These are phyloP conservation scores for Chrysoporthe puriensis DNA, from an alignment of 2,329 filamentous ascomycete genomes.

Conservation along the genomic window DNA sequence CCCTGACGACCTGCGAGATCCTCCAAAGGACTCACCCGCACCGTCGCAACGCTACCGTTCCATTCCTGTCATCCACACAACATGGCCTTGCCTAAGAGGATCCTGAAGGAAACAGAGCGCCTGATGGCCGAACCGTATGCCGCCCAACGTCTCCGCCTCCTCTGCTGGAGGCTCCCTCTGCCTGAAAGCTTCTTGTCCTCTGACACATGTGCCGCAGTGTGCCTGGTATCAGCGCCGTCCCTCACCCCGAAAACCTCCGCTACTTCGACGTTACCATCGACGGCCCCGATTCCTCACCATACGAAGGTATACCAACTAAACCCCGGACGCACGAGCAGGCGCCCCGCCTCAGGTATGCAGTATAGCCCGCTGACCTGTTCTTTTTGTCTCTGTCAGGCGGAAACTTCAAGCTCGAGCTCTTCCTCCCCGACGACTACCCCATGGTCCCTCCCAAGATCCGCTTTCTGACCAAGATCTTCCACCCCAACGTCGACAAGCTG, in stretches of 20 bases:
- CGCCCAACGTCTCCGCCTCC: conserved; percentile 19
- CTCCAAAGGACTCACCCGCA: neutral
- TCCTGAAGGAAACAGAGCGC: conserved; percentile 97
- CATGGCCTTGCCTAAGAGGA: conserved; percentile 90
- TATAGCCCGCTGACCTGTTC: conserved; percentile 8
- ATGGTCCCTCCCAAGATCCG: conserved; percentile 99
- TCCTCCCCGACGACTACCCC: conserved; percentile 97
- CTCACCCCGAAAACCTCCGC: conserved; percentile 94
- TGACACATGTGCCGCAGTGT: conserved; percentile 63
- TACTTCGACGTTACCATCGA: conserved; percentile 99
- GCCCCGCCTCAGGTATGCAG: neutral
- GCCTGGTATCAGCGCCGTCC: conserved; percentile 91
- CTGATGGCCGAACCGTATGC: conserved; percentile 93
- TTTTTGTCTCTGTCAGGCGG: conserved; percentile 55
- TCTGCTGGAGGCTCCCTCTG: neutral
- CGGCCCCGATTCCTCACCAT: conserved; percentile 88
- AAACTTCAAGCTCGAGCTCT: conserved; percentile 95
- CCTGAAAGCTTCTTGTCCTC: conserved; percentile 10
- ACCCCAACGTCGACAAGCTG: conserved; percentile 97
- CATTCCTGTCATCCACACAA: neutral
- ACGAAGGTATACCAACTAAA: conserved; percentile 70
- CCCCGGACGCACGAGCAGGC: neutral
- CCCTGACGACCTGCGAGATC: neutral
- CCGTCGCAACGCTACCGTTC: neutral
- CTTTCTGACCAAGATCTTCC: conserved; percentile 98